phyloP scores from a whole-genome alignment of 192 early-diverging fungal genomes.

The Lobulomyces angularis region DNA sequence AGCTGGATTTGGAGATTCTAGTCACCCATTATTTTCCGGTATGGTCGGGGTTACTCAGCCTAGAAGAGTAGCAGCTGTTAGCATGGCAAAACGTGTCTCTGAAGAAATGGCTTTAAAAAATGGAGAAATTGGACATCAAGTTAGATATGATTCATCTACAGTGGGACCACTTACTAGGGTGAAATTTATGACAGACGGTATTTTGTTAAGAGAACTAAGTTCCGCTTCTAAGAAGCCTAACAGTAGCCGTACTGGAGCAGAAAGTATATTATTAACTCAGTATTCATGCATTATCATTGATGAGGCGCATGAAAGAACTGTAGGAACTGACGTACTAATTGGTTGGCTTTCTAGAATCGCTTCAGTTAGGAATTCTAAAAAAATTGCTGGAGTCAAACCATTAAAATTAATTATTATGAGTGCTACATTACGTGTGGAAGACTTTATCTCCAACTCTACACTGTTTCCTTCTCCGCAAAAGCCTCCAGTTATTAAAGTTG shows the following conservation, averaged over 20 bases:
- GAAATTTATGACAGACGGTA: constrained; percentile 99
- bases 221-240: background rate
- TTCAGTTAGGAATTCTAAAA: constrained; percentile 50
- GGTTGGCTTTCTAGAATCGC: constrained; percentile 90
- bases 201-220: constrained; percentile 83
- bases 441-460: constrained; percentile 74
- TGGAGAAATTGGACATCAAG: constrained; percentile 58
- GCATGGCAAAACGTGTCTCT: constrained; percentile 89
- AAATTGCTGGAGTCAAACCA: constrained; percentile 42
- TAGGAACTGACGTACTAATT: constrained; percentile 96
- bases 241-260: constrained; percentile 6
- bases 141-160: constrained; percentile 80
- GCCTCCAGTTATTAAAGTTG: constrained; percentile 84
- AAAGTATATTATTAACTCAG: constrained; percentile 53
- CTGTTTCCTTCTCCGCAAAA: constrained; percentile 46
- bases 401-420: constrained; percentile 97
- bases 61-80: constrained; percentile 89
- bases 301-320: constrained; percentile 95
- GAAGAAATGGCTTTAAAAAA: constrained; percentile 72
- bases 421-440: constrained; percentile 92
- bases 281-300: constrained; percentile 97
- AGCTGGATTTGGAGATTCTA: constrained; percentile 86
- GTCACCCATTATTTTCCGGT: constrained; percentile 56
- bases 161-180: constrained; percentile 64
- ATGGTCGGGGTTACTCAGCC: constrained; percentile 98